Percentiles rank a stretch among this genome's conserved stretches.
Evolutionary conservation across 148 eudicot species (phyloP).

Genomic region (Camellia sinensis): DNA sequence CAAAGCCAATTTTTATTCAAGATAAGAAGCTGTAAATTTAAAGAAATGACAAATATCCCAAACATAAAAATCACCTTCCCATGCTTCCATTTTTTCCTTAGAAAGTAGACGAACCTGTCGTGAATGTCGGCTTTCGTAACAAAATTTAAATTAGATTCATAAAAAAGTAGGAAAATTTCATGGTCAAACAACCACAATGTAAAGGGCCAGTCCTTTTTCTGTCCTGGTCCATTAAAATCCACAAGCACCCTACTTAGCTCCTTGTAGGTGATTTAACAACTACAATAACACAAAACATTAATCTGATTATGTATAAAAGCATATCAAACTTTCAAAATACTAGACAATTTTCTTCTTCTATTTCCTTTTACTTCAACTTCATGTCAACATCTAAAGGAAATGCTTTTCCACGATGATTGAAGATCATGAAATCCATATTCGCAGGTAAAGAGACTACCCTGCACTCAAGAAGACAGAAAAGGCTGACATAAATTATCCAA

Average conservation of each 20-base stretch:
- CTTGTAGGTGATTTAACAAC: neutral
- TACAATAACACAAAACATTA: neutral
- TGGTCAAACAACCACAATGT: neutral
- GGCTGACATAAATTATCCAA: neutral
- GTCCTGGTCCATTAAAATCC: neutral
- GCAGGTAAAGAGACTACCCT: constrained; percentile 77
- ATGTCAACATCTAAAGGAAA: constrained; percentile 39
- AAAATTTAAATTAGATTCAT: neutral
- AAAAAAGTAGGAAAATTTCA: neutral
- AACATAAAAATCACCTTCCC: neutral
- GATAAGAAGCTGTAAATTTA: neutral
- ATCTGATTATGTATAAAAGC: neutral
- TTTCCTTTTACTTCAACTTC: constrained; percentile 49
- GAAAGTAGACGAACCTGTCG: neutral
- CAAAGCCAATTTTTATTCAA: neutral
- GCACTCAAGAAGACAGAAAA: constrained; percentile 32
- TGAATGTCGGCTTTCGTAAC: neutral
- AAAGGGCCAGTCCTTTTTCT: neutral
- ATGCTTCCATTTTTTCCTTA: neutral
- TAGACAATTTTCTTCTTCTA: neutral
- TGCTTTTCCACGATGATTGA: constrained; percentile 85
- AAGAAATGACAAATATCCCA: neutral
- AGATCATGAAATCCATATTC: constrained; percentile 86
- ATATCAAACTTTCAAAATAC: neutral
- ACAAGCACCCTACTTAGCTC: neutral